A percentile compares a stretch with the other conserved stretches of the same genome.
These are phyloP conservation scores for Yamadazyma friedrichii DNA, from an alignment of 1,139 yeast genomes.

Conservation along the genomic window DNA sequence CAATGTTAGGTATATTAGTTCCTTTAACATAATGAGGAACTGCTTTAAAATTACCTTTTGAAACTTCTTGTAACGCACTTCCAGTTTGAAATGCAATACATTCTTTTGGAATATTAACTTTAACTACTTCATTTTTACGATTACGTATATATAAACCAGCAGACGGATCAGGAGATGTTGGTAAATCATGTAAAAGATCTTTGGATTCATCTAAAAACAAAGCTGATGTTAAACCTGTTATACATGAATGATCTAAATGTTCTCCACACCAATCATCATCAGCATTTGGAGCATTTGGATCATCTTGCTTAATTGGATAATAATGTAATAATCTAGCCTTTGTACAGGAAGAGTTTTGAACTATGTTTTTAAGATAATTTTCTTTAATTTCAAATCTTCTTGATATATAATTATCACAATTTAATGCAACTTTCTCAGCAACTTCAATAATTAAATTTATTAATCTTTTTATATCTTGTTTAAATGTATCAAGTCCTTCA, in stretches of 20 bases:
- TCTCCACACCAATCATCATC: constrained; percentile 62
- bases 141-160: constrained; percentile 56
- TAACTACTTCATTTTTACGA: constrained; percentile 44
- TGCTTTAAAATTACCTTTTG: constrained; percentile 52
- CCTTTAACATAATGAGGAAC: constrained; percentile 63
- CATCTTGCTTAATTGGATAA: constrained; percentile 28
- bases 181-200: constrained; percentile 22
- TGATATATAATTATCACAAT: constrained; percentile 49
- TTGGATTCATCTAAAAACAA: constrained; percentile 44
- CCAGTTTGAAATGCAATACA: constrained; percentile 68
- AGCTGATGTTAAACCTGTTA: constrained; percentile 62
- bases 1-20: constrained; percentile 29
- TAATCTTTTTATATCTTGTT: constrained; percentile 35
- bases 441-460: constrained; percentile 50
- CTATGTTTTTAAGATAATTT: constrained; percentile 45
- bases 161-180: constrained; percentile 39
- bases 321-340: constrained; percentile 63
- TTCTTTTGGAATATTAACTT: constrained; percentile 55
- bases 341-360: constrained; percentile 51
- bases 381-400: constrained; percentile 28
- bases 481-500: constrained; percentile 26
- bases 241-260: constrained; percentile 62
- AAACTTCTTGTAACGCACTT: constrained; percentile 54
- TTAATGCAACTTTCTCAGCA: constrained; percentile 50
- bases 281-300: constrained; percentile 6